phyloP scores from a whole-genome alignment of 2,329 filamentous ascomycete genomes.

The Macroventuria anomochaeta region DNA sequence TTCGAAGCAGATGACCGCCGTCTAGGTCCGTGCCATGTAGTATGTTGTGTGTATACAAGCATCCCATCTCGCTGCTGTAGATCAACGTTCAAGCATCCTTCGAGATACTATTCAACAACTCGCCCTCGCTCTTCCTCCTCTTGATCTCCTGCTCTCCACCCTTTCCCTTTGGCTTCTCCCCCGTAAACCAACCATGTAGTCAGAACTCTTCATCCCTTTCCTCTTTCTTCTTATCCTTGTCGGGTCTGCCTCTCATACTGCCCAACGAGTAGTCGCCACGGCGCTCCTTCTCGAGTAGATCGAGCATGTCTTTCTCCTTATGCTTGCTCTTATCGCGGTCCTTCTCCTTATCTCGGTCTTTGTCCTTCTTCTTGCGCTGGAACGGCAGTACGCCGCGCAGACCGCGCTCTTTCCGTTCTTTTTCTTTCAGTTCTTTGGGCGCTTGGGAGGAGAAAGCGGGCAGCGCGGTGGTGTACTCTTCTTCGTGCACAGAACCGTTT shows the following conservation, averaged over 20 bases:
- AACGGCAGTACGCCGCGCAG: slow-evolving; percentile 49
- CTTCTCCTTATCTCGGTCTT: slow-evolving; percentile 31
- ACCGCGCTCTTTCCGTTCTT: slow-evolving; percentile 49
- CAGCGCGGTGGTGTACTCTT: slow-evolving; percentile 48
- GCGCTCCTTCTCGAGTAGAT: slow-evolving; percentile 14
- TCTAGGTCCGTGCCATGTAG: too few species aligned
- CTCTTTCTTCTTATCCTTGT: slow-evolving; percentile 28
- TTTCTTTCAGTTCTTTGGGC: slow-evolving; percentile 41
- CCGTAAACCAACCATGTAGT: slow-evolving; percentile 48
- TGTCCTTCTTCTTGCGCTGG: slow-evolving; percentile 45
- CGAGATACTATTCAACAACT: slow-evolving; percentile 26
- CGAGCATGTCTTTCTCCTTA: slow-evolving; percentile 26
- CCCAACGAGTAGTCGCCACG: slow-evolving; percentile 18
- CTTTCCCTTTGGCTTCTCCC: slow-evolving; percentile 23
- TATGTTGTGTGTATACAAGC: too few species aligned
- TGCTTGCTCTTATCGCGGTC: slow-evolving; percentile 25
- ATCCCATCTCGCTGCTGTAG: too few species aligned
- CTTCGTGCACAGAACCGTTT: slow-evolving; percentile 44
- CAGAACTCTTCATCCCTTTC: slow-evolving; percentile 40
- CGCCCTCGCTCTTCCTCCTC: slow-evolving; percentile 41
- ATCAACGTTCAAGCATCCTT: slow-evolving; percentile 3
- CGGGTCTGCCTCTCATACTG: slow-evolving; percentile 13
- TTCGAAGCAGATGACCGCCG: too few species aligned
- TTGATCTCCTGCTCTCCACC: slow-evolving; percentile 29
- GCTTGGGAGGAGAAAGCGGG: slow-evolving; percentile 43